phyloP scores from a whole-genome alignment of 306 rosid genomes.

The Trifolium fragiferum region DNA sequence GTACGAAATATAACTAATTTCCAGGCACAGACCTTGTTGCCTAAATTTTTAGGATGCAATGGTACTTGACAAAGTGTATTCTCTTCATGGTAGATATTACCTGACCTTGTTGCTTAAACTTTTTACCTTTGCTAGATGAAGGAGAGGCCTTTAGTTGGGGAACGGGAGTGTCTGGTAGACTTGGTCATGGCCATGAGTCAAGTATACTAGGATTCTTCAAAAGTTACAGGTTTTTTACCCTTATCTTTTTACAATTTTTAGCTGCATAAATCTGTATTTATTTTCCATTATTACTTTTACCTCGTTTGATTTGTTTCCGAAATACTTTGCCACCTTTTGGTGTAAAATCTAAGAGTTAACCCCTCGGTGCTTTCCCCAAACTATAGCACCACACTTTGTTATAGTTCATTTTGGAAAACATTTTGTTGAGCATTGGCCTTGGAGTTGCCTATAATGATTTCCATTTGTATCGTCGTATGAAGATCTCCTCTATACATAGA shows the following conservation, averaged over 20 bases:
- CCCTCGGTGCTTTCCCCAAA: neutral
- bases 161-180: conserved; percentile 83
- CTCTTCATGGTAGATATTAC: conserved; percentile 19
- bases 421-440: neutral
- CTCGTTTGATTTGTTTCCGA: neutral
- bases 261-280: conserved; percentile 1
- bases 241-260: neutral
- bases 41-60: conserved; percentile 3
- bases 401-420: neutral
- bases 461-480: neutral
- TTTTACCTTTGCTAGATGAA: conserved; percentile 59
- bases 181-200: conserved; percentile 86
- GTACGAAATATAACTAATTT: neutral
- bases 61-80: conserved; percentile 14
- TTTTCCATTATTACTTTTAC: conserved; percentile 12
- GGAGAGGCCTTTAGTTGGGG: conserved; percentile 97
- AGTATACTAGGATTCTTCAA: conserved; percentile 70
- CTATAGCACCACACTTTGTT: neutral
- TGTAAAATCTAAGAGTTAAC: neutral
- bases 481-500: neutral
- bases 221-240: conserved; percentile 66
- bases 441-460: neutral
- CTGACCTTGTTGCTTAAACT: neutral
- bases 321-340: neutral
- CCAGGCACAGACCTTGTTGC: conserved; percentile 7